phyloP scores from a whole-genome alignment of 495 filamentous ascomycete genomes.

The Evernia prunastri region DNA sequence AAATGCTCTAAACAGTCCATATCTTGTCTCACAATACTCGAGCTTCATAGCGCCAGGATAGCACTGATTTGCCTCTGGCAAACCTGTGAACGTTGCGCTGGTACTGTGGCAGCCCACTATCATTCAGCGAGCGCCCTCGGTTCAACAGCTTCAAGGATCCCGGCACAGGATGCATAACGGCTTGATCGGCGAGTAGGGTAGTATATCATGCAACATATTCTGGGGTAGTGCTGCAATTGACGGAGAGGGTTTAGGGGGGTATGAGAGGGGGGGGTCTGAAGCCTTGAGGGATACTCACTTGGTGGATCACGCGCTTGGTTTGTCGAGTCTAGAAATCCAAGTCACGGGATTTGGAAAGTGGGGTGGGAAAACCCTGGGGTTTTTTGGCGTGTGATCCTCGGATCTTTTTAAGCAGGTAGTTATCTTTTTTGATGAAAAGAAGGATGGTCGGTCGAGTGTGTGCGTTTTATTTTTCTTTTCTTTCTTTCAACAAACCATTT shows the following conservation, averaged over 20 bases:
- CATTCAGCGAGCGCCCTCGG: background rate
- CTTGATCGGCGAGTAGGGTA: background rate
- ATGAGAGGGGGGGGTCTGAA: too few species aligned
- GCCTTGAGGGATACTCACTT: slow-evolving; percentile 9
- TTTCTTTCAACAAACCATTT: too few species aligned
- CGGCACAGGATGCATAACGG: background rate
- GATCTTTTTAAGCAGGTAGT: too few species aligned
- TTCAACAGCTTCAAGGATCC: background rate
- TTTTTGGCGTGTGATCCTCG: background rate
- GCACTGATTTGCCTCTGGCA: background rate
- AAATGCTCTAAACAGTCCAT: slow-evolving; percentile 10
- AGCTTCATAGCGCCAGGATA: background rate
- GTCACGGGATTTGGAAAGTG: slow-evolving; percentile 19
- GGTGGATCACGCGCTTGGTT: slow-evolving; percentile 18
- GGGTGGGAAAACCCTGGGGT: slow-evolving; percentile 3
- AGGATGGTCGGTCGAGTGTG: background rate
- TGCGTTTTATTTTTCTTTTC: too few species aligned
- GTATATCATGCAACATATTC: background rate
- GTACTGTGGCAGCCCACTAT: background rate
- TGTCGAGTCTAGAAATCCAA: slow-evolving; percentile 9
- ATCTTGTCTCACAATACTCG: slow-evolving; percentile 8
- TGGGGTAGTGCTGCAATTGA: background rate
- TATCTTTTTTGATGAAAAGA: too few species aligned
- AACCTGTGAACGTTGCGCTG: background rate
- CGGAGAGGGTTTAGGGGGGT: background rate